Conservation (phyloP, 306 rosid species). For the Hylodesmum podocarpum region DNA sequence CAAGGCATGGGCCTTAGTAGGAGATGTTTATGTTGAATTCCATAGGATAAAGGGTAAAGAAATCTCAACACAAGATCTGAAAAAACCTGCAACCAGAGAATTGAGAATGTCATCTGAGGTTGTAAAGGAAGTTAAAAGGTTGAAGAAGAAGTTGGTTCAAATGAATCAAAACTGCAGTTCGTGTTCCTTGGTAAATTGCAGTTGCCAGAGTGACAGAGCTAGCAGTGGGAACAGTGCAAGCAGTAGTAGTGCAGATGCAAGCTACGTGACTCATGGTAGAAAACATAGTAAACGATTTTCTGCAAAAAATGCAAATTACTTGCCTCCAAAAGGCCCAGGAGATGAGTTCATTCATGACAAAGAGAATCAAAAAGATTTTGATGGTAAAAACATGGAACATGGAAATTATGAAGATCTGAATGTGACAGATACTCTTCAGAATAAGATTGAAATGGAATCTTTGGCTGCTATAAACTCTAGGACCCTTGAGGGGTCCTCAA, state of each 20-base stretch:
- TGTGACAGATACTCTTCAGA: slow-evolving; percentile 22
- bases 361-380: slow-evolving; percentile 39
- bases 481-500: slow-evolving; percentile 35
- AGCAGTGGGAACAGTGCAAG: slow-evolving; percentile 98
- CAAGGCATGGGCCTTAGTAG: slow-evolving; percentile 87
- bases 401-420: slow-evolving; percentile 25
- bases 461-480: slow-evolving; percentile 34
- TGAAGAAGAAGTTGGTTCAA: slow-evolving; percentile 80
- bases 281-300: slow-evolving; percentile 56
- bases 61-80: slow-evolving; percentile 46
- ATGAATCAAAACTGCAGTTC: slow-evolving; percentile 69
- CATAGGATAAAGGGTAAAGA: slow-evolving; percentile 55
- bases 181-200: slow-evolving; percentile 91
- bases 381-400: slow-evolving; percentile 32
- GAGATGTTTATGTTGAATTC: slow-evolving; percentile 83
- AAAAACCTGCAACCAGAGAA: slow-evolving; percentile 56
- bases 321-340: slow-evolving; percentile 50
- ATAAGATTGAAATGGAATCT: slow-evolving; percentile 33
- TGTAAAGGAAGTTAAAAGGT: slow-evolving; percentile 93
- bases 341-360: slow-evolving; percentile 37
- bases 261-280: slow-evolving; percentile 48
- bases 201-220: slow-evolving; percentile 96
- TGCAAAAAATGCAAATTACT: slow-evolving; percentile 41
- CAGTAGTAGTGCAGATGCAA: slow-evolving; percentile 57
- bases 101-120: slow-evolving; percentile 89